Evolutionary conservation across 2,329 filamentous ascomycete species (phyloP).

Genomic region (Diaporthe capsici): DNA sequence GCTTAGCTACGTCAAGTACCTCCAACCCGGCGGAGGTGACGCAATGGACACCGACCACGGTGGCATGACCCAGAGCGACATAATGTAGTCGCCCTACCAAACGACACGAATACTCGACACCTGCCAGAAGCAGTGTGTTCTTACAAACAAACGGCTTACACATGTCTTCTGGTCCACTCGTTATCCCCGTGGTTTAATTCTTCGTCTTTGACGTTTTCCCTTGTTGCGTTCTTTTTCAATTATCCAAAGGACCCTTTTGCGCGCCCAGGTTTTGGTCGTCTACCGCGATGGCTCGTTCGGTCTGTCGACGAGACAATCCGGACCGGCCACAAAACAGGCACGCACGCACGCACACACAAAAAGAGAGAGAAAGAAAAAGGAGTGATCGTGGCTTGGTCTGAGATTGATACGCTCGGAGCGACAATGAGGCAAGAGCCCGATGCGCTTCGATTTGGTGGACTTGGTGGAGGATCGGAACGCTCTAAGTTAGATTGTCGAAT

Average conservation of each 20-base stretch:
- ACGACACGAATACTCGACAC: slow-evolving; percentile 2
- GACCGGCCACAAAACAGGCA: slow-evolving; percentile 4
- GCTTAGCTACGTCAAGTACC: slow-evolving; percentile 93
- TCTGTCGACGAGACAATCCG: not conserved
- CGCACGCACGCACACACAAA: slow-evolving; percentile 13
- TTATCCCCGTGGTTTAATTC: slow-evolving; percentile 34
- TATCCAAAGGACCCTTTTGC: slow-evolving; percentile 9
- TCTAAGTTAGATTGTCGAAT: slow-evolving; percentile 59
- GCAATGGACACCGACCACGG: slow-evolving; percentile 86
- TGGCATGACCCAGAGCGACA: slow-evolving; percentile 95
- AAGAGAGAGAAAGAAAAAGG: slow-evolving; percentile 28
- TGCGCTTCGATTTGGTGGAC: not conserved
- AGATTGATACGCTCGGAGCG: slow-evolving; percentile 31
- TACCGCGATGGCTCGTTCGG: not conserved
- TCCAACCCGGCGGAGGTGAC: slow-evolving; percentile 75
- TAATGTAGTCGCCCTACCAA: slow-evolving; percentile 75
- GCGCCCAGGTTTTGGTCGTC: slow-evolving; percentile 11
- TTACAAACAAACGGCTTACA: not conserved
- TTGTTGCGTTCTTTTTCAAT: slow-evolving; percentile 7
- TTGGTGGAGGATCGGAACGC: slow-evolving; percentile 49
- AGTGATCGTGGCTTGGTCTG: slow-evolving; percentile 19
- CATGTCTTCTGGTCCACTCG: slow-evolving; percentile 26
- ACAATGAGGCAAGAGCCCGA: slow-evolving; percentile 44
- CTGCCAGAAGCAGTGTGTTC: not conserved
- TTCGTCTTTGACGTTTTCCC: slow-evolving; percentile 10